phyloP scores from a whole-genome alignment of 345 rosid species.

The Dipteronia dyeriana region DNA sequence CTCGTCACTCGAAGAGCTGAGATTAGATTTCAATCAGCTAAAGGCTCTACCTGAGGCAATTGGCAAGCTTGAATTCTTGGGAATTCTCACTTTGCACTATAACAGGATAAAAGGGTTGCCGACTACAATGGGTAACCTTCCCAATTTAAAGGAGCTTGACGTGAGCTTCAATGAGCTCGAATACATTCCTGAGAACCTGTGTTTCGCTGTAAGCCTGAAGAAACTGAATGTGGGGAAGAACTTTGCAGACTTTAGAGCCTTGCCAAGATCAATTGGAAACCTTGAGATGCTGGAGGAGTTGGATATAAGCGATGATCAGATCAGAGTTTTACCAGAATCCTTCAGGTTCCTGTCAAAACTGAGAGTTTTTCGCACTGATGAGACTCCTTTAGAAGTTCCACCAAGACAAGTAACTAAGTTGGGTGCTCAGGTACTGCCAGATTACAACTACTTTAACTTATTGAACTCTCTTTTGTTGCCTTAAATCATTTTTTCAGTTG shows the following conservation, averaged over 20 bases:
- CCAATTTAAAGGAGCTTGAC: constrained; percentile 60
- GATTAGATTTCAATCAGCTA: constrained; percentile 61
- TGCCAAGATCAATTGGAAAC: constrained; percentile 64
- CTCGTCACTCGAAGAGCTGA: constrained; percentile 46
- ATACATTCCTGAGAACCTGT: constrained; percentile 55
- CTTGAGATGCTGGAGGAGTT: constrained; percentile 74
- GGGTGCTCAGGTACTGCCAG: constrained; percentile 60
- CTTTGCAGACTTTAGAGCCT: constrained; percentile 62
- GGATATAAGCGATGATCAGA: constrained; percentile 69
- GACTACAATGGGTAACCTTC: constrained; percentile 54
- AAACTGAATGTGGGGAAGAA: constrained; percentile 61
- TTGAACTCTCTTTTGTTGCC: neutral
- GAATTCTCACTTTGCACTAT: constrained; percentile 57
- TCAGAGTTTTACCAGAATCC: constrained; percentile 53
- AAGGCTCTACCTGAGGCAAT: constrained; percentile 71
- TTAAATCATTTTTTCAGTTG: neutral
- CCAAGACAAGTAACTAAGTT: constrained; percentile 47
- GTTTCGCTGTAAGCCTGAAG: constrained; percentile 46
- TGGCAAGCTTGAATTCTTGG: constrained; percentile 51
- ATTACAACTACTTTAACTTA: constrained; percentile 7
- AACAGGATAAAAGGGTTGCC: constrained; percentile 63
- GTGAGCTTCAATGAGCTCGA: constrained; percentile 70
- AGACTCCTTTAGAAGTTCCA: constrained; percentile 67
- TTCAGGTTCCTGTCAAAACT: constrained; percentile 51
- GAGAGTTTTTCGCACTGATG: constrained; percentile 49